Base-by-base conservation (phyloP, 179 eudicot species). In the Nepenthes alata region DNA sequence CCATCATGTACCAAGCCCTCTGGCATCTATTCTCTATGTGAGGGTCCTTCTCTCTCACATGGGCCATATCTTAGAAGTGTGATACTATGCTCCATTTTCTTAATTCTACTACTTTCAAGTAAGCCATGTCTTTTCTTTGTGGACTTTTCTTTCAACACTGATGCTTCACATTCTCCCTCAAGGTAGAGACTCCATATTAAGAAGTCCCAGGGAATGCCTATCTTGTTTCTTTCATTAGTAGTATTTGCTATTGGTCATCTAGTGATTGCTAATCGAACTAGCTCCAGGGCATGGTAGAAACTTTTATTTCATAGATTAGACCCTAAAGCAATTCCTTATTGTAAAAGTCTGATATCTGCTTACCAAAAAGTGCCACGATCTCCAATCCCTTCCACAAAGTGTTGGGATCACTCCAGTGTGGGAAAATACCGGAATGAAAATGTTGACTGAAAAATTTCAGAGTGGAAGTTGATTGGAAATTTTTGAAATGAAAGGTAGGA, bases 161-260 rank as follows among this genome's bases (percentile, higher is more conserved):
- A 88, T 60, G 86, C 84, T 62, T 80, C 89, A 10, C 80, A 74
- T 72, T 81, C 87, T 4, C 76, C 74, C 49, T 78, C 96, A 47
- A 83, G 81, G 66, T 76, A 83, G 63, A 77, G 75, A 73, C 82
- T 91, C 57, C 91, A 86, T 70, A 66, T 86, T 59, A 91, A 91
- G 25, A 74, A 91, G 89, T 25, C 25, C n/a, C 1, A 25, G 25
- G 25, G 25, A 1, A 25, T 25, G 1, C 1, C 25, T 25, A 25
- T 91, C 49, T 71, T 91, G 82, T 91, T 81, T 68, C 67, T 91
- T 59, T 87, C 94, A 36, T 89, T 85, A 51, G 89, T 86, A 53
- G 96, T 91, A 14, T 86, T 91, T 84, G 91, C 98, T 63, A 87
- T 91, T 52, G 98, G 98, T 48, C 98, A 91, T 72, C 83, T 80